Evolutionary conservation across 306 rosid genomes (phyloP), one percentile per base, ranked within the genome.

Genomic region (Pyrus bretschneideri): DNA sequence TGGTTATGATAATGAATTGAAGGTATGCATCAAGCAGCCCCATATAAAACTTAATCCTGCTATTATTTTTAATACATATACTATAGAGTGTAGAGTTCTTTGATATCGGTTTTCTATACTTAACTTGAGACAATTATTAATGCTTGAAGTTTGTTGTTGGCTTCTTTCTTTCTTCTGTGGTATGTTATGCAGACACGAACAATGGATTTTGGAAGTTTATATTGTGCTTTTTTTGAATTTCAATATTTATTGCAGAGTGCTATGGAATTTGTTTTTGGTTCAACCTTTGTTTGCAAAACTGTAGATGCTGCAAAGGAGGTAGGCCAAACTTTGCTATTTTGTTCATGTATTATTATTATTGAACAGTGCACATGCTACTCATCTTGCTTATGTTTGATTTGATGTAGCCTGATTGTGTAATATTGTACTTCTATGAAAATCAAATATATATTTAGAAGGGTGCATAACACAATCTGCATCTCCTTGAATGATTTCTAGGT

Each of bases 301-400:
- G 77, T 45, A 64, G 87, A 88, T 79, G 96, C 96, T 79, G 98
- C 98, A 44, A 92, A 92, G 90, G 92, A 95, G 97, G 98, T 95
- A 92, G 68, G 76, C 42, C 33, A 52, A 33, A 72, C 61, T 71
- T 79, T 51, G 65, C 69, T 76, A 74, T 70, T 40, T 71, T 22
- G 59, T 38, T 73, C 60, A 25, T 64, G 58, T 29, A 40, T 51
- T 77, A 70, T 23, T 57, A n/a, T n/a, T 27, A 15, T 54, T 79
- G 30, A 66, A 73, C 81, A 19, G 67, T 70, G 72, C 63, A 54
- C 59, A 42, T 14, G 29, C 55, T 49, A 4, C 55, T 49, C 55
- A 49, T 49, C 55, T 49, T 49, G 8, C 4, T 5, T 15, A 35
- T 8, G 23, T 57, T 65, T 59, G 38, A 59, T 14, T 38, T 73